These are phyloP conservation scores for Neofusicoccum sp. DNA, from an alignment of 2,329 filamentous ascomycete genomes.

Conservation along the genomic window DNA sequence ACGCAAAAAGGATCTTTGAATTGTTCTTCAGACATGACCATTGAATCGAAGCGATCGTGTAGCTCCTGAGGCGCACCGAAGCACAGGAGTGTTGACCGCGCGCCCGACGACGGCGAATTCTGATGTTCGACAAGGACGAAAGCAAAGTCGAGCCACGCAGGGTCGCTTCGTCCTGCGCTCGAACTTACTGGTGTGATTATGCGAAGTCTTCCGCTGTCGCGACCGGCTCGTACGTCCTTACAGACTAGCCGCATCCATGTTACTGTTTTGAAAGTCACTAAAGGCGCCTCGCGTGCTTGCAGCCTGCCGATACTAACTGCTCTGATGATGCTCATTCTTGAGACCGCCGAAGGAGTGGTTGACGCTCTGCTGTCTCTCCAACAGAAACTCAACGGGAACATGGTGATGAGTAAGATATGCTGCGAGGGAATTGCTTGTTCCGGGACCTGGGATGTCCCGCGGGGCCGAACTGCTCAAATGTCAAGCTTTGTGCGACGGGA, in stretches of 20 bases:
- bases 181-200: background rate
- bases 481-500: no score
- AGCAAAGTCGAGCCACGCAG: background rate
- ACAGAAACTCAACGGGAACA: background rate
- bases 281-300: no score
- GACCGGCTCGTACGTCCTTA: background rate
- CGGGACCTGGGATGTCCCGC: background rate
- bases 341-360: background rate
- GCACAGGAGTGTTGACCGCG: conserved; percentile 26
- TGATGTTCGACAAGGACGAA: background rate
- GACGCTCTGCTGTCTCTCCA: background rate
- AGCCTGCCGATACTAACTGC: background rate
- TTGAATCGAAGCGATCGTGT: conserved; percentile 22
- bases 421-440: background rate
- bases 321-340: background rate
- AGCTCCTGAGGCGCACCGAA: conserved; percentile 28
- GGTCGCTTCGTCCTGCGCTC: background rate
- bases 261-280: background rate
- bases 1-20: background rate
- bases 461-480: background rate
- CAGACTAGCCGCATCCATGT: background rate
- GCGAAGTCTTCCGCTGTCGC: background rate
- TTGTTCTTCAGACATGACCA: background rate
- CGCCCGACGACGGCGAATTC: background rate
- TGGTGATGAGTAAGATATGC: background rate